phyloP scores from a whole-genome alignment of 192 early-diverging fungal species.

The Backusella morwellensis region DNA sequence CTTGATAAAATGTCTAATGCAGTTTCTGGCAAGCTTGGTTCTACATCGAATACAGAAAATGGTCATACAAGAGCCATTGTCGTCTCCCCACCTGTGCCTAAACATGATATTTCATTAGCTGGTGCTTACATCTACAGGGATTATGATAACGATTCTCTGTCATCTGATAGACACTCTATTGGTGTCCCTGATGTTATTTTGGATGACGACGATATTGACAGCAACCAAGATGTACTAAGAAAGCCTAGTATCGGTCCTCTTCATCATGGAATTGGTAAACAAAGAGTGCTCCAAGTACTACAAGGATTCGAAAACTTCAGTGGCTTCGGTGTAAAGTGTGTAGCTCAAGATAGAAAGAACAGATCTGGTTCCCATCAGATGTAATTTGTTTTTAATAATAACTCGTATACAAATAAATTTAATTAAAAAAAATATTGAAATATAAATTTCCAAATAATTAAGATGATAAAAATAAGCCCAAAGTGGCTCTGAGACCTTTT shows the following conservation, averaged over 20 bases:
- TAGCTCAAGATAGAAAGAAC: background rate
- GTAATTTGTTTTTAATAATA: background rate
- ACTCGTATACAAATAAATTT: background rate
- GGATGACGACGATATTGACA: background rate
- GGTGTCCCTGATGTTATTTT: background rate
- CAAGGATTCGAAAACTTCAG: slow-evolving; percentile 1
- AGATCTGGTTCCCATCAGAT: background rate
- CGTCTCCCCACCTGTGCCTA: background rate
- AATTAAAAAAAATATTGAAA: too few species aligned
- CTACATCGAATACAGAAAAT: background rate
- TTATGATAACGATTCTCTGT: background rate
- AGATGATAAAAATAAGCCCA: too few species aligned
- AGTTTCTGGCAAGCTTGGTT: background rate
- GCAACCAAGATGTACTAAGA: background rate
- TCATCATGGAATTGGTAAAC: background rate
- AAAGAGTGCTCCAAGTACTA: background rate
- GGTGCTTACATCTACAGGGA: background rate
- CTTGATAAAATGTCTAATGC: background rate
- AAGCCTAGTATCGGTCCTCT: background rate
- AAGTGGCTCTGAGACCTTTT: background rate
- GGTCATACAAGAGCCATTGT: background rate
- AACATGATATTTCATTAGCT: background rate
- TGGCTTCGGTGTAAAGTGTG: slow-evolving; percentile 3
- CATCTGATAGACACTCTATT: background rate
- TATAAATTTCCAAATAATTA: background rate